These are phyloP conservation scores for Annulohypoxylon maeteangense DNA, from an alignment of 495 filamentous ascomycete species.

Conservation along the genomic window DNA sequence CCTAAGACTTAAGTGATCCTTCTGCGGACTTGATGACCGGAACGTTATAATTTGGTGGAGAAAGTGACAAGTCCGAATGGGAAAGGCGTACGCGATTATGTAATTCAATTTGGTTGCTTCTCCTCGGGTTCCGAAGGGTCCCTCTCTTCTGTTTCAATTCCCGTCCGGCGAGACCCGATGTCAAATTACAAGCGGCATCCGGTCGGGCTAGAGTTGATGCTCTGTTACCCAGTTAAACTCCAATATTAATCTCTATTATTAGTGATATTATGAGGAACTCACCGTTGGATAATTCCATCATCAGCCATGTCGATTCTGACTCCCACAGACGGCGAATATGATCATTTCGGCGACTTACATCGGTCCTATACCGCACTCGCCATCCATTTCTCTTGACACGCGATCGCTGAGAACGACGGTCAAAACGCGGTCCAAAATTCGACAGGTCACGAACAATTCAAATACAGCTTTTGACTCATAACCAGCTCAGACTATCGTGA, in stretches of 20 bases:
- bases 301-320: background rate
- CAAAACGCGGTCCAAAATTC: slow-evolving; percentile 6
- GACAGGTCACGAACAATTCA: slow-evolving; percentile 17
- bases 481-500: background rate
- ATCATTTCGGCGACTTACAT: background rate
- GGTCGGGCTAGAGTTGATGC: background rate
- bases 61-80: background rate
- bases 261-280: background rate
- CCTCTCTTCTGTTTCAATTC: slow-evolving; percentile 8
- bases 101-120: slow-evolving; percentile 17
- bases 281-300: background rate
- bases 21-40: background rate
- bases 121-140: slow-evolving; percentile 35
- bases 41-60: slow-evolving; percentile 7
- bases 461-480: slow-evolving; percentile 26
- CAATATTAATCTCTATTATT: background rate
- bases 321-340: background rate
- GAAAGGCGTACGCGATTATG: slow-evolving; percentile 17
- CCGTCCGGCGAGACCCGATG: slow-evolving; percentile 13
- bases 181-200: background rate
- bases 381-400: background rate
- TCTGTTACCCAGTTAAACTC: background rate
- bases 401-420: background rate
- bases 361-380: background rate
- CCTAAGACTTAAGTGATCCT: slow-evolving; percentile 12